Evolutionary conservation across 2,329 filamentous ascomycete genomes (phyloP).

Genomic region (Thermothelomyces thermophilus): DNA sequence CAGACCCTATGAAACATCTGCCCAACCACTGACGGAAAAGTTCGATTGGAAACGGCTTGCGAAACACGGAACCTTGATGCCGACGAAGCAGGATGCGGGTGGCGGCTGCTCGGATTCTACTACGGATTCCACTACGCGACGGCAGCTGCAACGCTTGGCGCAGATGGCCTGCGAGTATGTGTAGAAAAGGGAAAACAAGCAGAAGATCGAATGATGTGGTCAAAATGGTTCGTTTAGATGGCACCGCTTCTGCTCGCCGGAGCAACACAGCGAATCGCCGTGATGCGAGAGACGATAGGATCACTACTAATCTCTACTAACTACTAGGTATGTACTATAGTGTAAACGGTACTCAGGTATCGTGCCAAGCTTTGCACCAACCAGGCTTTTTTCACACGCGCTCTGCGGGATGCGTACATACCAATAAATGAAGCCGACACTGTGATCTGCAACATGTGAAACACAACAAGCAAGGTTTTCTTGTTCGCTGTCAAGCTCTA

Average conservation of each 20-base stretch:
- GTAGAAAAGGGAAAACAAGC: too few species aligned
- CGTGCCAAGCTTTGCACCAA: neutral
- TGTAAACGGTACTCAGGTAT: too few species aligned
- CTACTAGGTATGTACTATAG: too few species aligned
- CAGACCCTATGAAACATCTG: slow-evolving; percentile 8
- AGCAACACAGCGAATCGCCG: neutral
- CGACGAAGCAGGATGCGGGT: slow-evolving; percentile 7
- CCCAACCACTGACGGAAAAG: slow-evolving; percentile 8
- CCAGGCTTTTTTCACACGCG: slow-evolving; percentile 4
- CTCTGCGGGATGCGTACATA: neutral
- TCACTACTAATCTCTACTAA: too few species aligned
- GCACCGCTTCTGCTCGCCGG: neutral
- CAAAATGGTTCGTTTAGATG: neutral
- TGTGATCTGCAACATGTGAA: neutral
- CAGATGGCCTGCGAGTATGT: too few species aligned
- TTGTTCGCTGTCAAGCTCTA: neutral
- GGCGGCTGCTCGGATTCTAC: slow-evolving; percentile 12
- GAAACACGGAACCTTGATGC: slow-evolving; percentile 17
- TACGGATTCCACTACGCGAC: too few species aligned
- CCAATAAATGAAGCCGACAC: neutral
- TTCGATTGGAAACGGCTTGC: neutral
- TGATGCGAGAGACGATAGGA: neutral
- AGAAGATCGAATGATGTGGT: too few species aligned
- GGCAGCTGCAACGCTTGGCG: neutral
- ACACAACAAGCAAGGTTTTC: neutral